Base-by-base conservation (phyloP, 2,329 filamentous ascomycete genomes). In the Juglanconis juglandina region DNA sequence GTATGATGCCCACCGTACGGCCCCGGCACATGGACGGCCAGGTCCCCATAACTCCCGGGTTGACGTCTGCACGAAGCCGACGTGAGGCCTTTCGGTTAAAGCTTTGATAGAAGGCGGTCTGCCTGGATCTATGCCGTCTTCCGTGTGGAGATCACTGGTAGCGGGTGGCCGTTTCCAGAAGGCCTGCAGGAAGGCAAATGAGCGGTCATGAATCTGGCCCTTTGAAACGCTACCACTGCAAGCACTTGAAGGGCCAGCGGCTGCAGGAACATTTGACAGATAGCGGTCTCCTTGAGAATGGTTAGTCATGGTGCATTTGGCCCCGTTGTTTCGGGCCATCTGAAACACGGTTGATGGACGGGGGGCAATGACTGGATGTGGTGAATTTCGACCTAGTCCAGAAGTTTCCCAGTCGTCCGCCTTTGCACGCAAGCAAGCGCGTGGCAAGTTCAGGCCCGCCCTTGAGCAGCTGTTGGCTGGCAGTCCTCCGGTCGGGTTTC, bases 351-450 rank as follows among this genome's bases (percentile, higher is more conserved):
- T 14, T 42, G 7, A 9, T 42, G 5, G n/a, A 52, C 24, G 30
- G 37, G 37, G 47, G 53, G n/a, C 34, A 54, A 50, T 39, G 50
- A 61, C 52, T 53, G 54, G 59, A 11, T 53, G 17, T 39, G 50
- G 44, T 44, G 48, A 33, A 42, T 11, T 34, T 47, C 32, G 41
- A 35, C 6, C 11, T 42, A 42, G 39, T 42, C 39, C 24, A 24
- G 24, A 24, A 24, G 24, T 47, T 24, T 13, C 11, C 14, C n/a
- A 30, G 5, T 9, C 44, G n/a, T 47, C n/a, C 4, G 5, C 44
- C n/a, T 14, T 5, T 24, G 32, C 53, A 56, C 58, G 44, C 33
- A 56, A 52, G 32, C 44, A 47, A 47, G 44, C 44, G 44, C 44
- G 44, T 47, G 17, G 13, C 14, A 17, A 8, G 4, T 47, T 30